These are phyloP conservation scores for Leptoxyphium fumago DNA, from an alignment of 2,329 filamentous ascomycete genomes.

Conservation along the genomic window DNA sequence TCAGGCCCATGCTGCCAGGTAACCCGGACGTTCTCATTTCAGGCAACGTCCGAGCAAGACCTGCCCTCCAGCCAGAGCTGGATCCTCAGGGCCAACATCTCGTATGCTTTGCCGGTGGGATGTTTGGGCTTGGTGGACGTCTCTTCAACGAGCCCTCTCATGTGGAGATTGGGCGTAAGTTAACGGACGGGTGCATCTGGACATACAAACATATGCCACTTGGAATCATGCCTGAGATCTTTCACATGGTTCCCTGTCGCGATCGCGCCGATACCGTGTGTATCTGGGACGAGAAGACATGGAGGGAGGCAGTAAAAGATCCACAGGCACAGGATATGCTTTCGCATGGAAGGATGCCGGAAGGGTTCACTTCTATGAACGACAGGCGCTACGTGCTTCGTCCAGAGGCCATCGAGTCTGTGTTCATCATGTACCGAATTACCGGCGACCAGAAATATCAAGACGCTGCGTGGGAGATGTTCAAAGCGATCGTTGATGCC, in stretches of 20 bases:
- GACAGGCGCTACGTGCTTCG: slow-evolving; percentile 34
- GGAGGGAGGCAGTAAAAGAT: slow-evolving; percentile 26
- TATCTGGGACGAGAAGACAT: slow-evolving; percentile 39
- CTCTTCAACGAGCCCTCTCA: slow-evolving; percentile 41
- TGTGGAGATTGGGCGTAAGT: slow-evolving; percentile 39
- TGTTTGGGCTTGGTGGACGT: slow-evolving; percentile 46
- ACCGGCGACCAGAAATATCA: slow-evolving; percentile 37
- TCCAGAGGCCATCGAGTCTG: slow-evolving; percentile 46
- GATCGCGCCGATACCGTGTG: slow-evolving; percentile 25
- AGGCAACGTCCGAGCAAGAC: slow-evolving; percentile 25
- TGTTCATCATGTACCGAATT: slow-evolving; percentile 46
- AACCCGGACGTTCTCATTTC: slow-evolving; percentile 32
- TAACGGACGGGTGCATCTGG: slow-evolving; percentile 50
- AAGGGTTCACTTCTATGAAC: slow-evolving; percentile 28
- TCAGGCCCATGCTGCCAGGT: slow-evolving; percentile 33
- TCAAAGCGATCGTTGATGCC: slow-evolving; percentile 27
- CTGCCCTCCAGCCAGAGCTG: slow-evolving; percentile 13
- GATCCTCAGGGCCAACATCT: slow-evolving; percentile 43
- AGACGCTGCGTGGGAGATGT: slow-evolving; percentile 36
- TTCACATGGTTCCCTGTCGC: slow-evolving; percentile 37
- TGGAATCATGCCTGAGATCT: slow-evolving; percentile 48
- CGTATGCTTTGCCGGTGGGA: slow-evolving; percentile 45
- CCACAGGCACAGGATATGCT: slow-evolving; percentile 7
- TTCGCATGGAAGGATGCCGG: slow-evolving; percentile 19
- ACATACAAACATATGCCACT: slow-evolving; percentile 41